Conservation (phyloP, 2,329 filamentous ascomycete genomes). For the Aspergillus texensis region DNA sequence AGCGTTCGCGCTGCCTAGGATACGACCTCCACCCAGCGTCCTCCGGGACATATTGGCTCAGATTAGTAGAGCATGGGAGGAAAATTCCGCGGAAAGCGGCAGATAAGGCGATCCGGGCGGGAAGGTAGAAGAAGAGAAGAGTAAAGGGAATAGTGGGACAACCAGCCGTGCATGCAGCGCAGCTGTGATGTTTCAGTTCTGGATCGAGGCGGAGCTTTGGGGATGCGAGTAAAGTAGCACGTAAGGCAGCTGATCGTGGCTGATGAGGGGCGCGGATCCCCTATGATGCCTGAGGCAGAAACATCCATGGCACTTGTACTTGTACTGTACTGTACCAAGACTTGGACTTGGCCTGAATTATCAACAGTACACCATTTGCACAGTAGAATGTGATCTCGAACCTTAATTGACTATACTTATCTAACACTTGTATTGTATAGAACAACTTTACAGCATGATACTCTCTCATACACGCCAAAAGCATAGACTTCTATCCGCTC, state of each 20-base stretch:
- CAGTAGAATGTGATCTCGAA: neutral
- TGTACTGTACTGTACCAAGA: neutral
- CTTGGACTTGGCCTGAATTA: neutral
- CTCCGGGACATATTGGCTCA: slow-evolving; percentile 69
- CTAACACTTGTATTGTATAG: neutral
- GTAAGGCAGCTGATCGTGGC: neutral
- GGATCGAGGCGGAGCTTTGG: neutral
- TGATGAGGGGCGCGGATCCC: neutral
- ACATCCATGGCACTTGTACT: neutral
- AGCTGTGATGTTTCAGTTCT: neutral
- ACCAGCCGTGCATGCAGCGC: neutral
- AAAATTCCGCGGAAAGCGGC: slow-evolving; percentile 21
- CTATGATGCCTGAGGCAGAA: neutral
- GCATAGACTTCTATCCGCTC: neutral
- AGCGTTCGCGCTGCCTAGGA: slow-evolving; percentile 83
- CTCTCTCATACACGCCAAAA: neutral
- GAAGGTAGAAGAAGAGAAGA: neutral
- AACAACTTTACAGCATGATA: neutral
- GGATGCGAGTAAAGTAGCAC: neutral
- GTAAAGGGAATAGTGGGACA: neutral
- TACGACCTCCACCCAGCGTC: slow-evolving; percentile 88
- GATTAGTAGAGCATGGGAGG: slow-evolving; percentile 41
- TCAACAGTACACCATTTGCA: neutral
- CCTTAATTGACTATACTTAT: neutral
- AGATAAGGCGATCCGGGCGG: neutral